Evolutionary conservation across 176 grass and related monocot species (phyloP).

Genomic region (Raddia guianensis): DNA sequence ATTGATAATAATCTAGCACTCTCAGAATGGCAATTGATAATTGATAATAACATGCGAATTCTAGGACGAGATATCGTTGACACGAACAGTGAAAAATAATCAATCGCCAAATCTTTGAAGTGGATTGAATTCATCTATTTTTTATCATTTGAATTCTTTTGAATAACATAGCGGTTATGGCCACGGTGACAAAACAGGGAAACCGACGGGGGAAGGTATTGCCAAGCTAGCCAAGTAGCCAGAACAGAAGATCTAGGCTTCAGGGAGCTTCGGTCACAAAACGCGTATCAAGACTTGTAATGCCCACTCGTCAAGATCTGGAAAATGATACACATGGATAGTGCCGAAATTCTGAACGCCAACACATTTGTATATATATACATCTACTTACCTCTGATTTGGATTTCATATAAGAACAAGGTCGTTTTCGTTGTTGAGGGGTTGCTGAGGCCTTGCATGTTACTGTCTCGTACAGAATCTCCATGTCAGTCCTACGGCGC

Average conservation of each 20-base stretch:
- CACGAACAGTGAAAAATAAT: too few relatives aligned
- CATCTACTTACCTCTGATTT: slow-evolving; percentile 2
- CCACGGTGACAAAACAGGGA: not conserved
- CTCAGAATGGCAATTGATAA: too few relatives aligned
- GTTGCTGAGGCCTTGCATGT: not conserved
- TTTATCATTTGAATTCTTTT: too few relatives aligned
- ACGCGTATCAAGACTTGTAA: slow-evolving; percentile 29
- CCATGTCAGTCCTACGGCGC: slow-evolving; percentile 49
- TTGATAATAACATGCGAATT: too few relatives aligned
- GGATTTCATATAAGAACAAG: slow-evolving; percentile 3
- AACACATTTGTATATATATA: not conserved
- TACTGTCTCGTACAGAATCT: slow-evolving; percentile 25
- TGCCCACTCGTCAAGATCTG: slow-evolving; percentile 20
- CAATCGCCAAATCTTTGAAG: too few relatives aligned
- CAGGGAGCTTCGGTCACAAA: slow-evolving; percentile 24
- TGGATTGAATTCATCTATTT: too few relatives aligned
- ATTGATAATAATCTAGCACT: too few relatives aligned
- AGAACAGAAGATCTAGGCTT: slow-evolving; percentile 35
- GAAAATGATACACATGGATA: not conserved
- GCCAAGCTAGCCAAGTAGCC: not conserved
- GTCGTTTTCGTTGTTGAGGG: slow-evolving; percentile 37
- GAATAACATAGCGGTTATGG: not conserved
- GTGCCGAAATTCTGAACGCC: not conserved
- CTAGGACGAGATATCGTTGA: too few relatives aligned
- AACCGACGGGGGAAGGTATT: not conserved